Percentiles rank a stretch among this genome's conserved stretches.
phyloP scores from a whole-genome alignment of 257 asterid genomes.

The Nicotiana sylvestris region DNA sequence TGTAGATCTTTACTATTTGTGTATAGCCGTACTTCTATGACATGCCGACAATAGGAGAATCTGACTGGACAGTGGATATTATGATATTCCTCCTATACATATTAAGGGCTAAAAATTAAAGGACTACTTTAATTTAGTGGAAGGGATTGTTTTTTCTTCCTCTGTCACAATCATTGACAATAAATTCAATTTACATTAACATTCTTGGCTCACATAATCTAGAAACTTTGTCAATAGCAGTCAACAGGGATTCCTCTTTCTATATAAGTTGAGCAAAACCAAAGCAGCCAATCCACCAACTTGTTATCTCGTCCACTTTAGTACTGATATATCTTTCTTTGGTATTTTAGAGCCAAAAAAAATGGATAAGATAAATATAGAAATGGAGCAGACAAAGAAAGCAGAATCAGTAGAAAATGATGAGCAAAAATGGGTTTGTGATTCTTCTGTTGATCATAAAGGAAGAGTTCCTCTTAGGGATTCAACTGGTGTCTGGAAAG shows the following conservation, averaged over 20 bases:
- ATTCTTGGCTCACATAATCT: background rate
- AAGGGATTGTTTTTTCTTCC: background rate
- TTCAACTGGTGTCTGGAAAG: slow-evolving; percentile 91
- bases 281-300: slow-evolving; percentile 20
- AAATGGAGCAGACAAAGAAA: slow-evolving; percentile 33
- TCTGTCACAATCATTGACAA: background rate
- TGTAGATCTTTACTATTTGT: too few species aligned
- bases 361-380: slow-evolving; percentile 15
- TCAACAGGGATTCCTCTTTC: slow-evolving; percentile 13
- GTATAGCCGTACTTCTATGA: too few species aligned
- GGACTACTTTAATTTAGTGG: background rate
- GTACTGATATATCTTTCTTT: background rate
- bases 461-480: slow-evolving; percentile 67
- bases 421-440: slow-evolving; percentile 69
- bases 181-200: background rate
- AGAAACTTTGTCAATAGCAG: background rate
- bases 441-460: slow-evolving; percentile 63
- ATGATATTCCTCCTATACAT: slow-evolving; percentile 1
- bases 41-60: too few species aligned
- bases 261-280: slow-evolving; percentile 31
- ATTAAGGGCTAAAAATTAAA: background rate
- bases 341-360: background rate
- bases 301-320: background rate
- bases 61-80: background rate
- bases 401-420: slow-evolving; percentile 31